Base-by-base conservation (phyloP, 768 basidiomycete genomes). In the Pisolithus orientalis region DNA sequence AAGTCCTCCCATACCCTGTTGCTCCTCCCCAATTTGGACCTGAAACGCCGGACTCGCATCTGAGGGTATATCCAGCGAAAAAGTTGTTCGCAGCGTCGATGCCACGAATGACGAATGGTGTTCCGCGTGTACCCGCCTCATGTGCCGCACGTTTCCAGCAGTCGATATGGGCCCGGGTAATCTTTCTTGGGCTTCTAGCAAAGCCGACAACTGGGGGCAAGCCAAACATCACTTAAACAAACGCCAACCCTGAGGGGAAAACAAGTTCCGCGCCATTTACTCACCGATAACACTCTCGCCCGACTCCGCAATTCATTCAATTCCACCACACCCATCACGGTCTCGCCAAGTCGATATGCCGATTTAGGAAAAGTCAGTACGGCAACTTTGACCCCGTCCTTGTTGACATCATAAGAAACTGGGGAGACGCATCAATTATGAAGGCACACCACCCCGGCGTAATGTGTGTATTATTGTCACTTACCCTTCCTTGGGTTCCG, bases 391-490 rank as follows among this genome's bases (percentile, higher is more conserved):
- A 88, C 80, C 0, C 89, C 92, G 34, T 95, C 91, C 73, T 97
- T 96, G 64, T 85, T 89, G 51, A 97, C 93, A 70, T 97, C 94
- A 68, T 92, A 97, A 1, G 93, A 94, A 38, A 86, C 93, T 95
- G 25, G 10, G 51, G 24, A 24, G 2, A 4, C 11, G 14, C 2
- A 44, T 44, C 43, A 44, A 11, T 44, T 44, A 44, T 44, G 21
- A 44, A 44, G 43, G 43, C 43, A 44, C 32, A 32, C 25, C 31
- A 4, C 8, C 13, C 31, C 40, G 8, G 32, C 3, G 43, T 11
- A 13, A 34, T 16, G 4, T 2, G 21, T 10, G 28, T 27, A 52
- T 40, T 6, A 29, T 11, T 16, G 16, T 6, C 11, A 65, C 80
- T 46, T 52, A 91, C 94, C 80, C 75, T 95, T 96, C 69, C 85